Evolutionary conservation across 1,139 yeast genomes (phyloP).

Genomic region (Lodderomyces pseudojiufengensis): DNA sequence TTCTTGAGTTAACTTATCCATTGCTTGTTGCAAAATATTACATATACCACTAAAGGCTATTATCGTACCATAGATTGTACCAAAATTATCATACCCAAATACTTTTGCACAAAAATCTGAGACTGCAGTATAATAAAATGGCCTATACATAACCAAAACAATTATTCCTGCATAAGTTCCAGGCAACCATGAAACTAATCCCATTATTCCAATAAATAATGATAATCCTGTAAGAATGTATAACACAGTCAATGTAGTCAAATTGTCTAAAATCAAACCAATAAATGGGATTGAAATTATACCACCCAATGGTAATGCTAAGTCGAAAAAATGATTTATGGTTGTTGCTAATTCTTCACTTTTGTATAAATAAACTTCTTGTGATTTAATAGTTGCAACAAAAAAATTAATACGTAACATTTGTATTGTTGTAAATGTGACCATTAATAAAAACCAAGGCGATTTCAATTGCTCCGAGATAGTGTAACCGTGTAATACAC

Average conservation of each 20-base stretch:
- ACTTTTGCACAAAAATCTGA: slow-evolving; percentile 47
- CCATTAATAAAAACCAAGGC: slow-evolving; percentile 77
- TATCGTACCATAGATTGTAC: slow-evolving; percentile 62
- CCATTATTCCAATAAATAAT: slow-evolving; percentile 61
- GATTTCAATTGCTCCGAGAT: slow-evolving; percentile 63
- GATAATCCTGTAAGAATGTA: slow-evolving; percentile 52
- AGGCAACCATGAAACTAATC: slow-evolving; percentile 53
- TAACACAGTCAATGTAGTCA: slow-evolving; percentile 60
- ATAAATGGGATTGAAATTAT: slow-evolving; percentile 79
- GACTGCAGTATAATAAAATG: slow-evolving; percentile 43
- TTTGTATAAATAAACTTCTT: slow-evolving; percentile 62
- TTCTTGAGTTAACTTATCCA: slow-evolving; percentile 70
- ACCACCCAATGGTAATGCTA: slow-evolving; percentile 87
- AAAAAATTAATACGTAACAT: slow-evolving; percentile 90
- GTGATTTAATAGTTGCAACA: slow-evolving; percentile 82
- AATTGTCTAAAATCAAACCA: slow-evolving; percentile 75
- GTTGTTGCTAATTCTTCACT: slow-evolving; percentile 50
- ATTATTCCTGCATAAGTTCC: slow-evolving; percentile 60
- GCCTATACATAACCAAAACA: slow-evolving; percentile 60
- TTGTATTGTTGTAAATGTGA: slow-evolving; percentile 74
- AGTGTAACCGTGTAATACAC: slow-evolving; percentile 69
- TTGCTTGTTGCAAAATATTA: slow-evolving; percentile 64
- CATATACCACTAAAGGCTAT: slow-evolving; percentile 77
- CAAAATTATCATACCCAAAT: slow-evolving; percentile 48
- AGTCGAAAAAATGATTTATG: slow-evolving; percentile 73